Conservation (phyloP, 2,329 filamentous ascomycete species). For the Hymenoscyphus fructigenus region DNA sequence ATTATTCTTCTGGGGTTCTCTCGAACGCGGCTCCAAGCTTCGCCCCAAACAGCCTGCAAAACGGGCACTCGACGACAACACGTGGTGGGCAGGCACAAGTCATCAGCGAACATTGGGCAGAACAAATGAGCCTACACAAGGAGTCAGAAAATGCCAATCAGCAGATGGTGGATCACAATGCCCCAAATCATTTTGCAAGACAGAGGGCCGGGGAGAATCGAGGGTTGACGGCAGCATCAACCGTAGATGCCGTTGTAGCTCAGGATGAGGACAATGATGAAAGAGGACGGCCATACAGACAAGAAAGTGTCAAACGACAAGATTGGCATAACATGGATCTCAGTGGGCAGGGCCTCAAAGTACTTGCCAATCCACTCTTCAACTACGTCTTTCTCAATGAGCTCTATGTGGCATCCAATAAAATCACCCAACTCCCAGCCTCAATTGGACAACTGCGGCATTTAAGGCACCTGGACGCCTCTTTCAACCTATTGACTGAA, state of each 20-base stretch:
- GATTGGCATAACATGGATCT: conserved; percentile 94
- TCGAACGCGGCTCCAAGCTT: conserved; percentile 61
- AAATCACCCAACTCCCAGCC: conserved; percentile 74
- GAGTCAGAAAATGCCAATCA: conserved; percentile 70
- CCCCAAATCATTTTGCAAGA: conserved; percentile 70
- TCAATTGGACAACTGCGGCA: conserved; percentile 80
- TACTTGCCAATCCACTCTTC: conserved; percentile 78
- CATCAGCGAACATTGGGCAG: conserved; percentile 74
- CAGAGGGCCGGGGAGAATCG: conserved; percentile 70
- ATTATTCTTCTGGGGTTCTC: conserved; percentile 62
- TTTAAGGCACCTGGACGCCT: conserved; percentile 81
- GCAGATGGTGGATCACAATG: conserved; percentile 67
- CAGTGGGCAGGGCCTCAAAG: conserved; percentile 90
- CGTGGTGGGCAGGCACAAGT: conserved; percentile 52
- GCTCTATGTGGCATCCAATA: conserved; percentile 92
- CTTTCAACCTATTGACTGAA: conserved; percentile 78
- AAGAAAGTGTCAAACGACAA: conserved; percentile 68
- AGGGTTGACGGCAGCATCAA: conserved; percentile 49
- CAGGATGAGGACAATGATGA: conserved; percentile 56
- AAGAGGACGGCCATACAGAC: conserved; percentile 58
- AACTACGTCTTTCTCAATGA: conserved; percentile 86
- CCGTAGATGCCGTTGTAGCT: conserved; percentile 39
- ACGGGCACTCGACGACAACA: conserved; percentile 52
- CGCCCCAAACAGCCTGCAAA: conserved; percentile 53
- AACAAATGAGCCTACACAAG: conserved; percentile 79